Conservation (phyloP, 352 stramenopile species). For the Aphanomyces cochlioides region DNA sequence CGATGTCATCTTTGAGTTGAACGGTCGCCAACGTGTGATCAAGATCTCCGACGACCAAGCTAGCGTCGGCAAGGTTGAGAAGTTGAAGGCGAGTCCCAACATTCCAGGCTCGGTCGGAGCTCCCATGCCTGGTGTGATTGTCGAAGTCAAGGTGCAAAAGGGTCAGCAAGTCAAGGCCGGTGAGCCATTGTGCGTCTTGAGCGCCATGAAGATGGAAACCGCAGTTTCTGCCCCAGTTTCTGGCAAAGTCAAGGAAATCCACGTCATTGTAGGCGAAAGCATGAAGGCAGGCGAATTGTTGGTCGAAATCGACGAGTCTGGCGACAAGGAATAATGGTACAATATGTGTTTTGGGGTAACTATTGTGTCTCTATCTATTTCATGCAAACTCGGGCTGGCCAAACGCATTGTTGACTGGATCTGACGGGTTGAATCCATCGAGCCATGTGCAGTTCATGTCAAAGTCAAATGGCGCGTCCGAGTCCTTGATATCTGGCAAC, state of each 20-base stretch:
- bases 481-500: conserved; percentile 25
- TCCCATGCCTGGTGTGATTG: conserved; percentile 95
- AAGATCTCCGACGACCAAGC: conserved; percentile 89
- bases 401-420: background rate
- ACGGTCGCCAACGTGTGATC: conserved; percentile 90
- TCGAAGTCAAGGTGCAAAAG: conserved; percentile 92
- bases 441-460: conserved; percentile 29
- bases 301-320: conserved; percentile 91
- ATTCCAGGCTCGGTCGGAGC: conserved; percentile 88
- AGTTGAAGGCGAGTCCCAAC: conserved; percentile 83
- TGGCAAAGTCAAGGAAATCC: conserved; percentile 88
- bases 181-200: conserved; percentile 91
- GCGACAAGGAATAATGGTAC: conserved; percentile 22
- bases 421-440: conserved; percentile 17
- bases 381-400: conserved; percentile 22
- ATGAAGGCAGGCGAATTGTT: conserved; percentile 93
- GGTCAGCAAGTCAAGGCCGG: conserved; percentile 92
- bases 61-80: conserved; percentile 51
- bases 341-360: conserved; percentile 1
- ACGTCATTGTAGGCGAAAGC: conserved; percentile 91
- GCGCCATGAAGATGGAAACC: conserved; percentile 99
- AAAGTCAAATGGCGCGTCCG: conserved; percentile 17
- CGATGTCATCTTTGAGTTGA: conserved; percentile 97
- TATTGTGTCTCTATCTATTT: background rate
- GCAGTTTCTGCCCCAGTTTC: conserved; percentile 87